phyloP scores from a whole-genome alignment of 129 eudicot genomes.

The Helichrysum umbraculigerum region DNA sequence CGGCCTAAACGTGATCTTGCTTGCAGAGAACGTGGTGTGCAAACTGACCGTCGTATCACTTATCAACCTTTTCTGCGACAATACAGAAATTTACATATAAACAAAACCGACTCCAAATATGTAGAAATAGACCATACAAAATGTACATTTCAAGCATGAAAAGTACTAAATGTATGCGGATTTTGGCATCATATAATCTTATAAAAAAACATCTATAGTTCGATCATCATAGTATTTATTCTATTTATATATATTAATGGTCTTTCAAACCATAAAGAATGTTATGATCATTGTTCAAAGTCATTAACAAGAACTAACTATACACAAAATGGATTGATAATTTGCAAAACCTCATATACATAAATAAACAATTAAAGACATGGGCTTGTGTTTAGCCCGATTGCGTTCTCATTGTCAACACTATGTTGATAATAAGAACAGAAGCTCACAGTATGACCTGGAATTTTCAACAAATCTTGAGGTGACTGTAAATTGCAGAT shows the following conservation, averaged over 20 bases:
- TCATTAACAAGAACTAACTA: conserved; percentile 18
- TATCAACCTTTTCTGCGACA: neutral
- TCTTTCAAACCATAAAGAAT: conserved; percentile 21
- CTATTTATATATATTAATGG: neutral
- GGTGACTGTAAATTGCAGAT: neutral
- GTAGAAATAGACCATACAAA: neutral
- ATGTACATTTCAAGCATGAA: neutral
- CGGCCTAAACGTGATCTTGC: neutral
- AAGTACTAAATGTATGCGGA: neutral
- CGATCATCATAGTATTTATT: conserved; percentile 6
- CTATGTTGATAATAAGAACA: conserved; percentile 17
- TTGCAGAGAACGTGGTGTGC: neutral
- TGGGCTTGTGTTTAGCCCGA: neutral
- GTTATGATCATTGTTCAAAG: conserved; percentile 19
- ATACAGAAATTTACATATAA: neutral
- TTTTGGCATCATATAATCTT: conserved; percentile 4
- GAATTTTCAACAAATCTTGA: conserved; percentile 26
- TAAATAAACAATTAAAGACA: neutral
- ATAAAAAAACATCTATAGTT: conserved; percentile 10
- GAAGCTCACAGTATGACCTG: conserved; percentile 8
- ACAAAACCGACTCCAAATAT: neutral
- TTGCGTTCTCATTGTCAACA: conserved; percentile 21
- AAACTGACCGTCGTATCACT: neutral
- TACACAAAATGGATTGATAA: conserved; percentile 25
- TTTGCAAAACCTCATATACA: conserved; percentile 1